Conservation (phyloP, 176 grass and related monocot genomes). For the Miscanthus lutarioriparius region DNA sequence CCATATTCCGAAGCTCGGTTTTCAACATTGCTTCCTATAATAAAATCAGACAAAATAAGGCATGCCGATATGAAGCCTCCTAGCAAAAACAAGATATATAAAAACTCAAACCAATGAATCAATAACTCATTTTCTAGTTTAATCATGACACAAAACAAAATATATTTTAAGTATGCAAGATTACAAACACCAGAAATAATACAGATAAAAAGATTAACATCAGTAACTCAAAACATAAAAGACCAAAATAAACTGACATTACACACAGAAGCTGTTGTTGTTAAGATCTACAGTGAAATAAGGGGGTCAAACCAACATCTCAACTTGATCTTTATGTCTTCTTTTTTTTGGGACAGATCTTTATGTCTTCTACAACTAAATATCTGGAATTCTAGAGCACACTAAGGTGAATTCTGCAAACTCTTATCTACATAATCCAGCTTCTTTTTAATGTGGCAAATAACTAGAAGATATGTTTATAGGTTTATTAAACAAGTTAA, state of each 20-base stretch:
- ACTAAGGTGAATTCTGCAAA: background rate
- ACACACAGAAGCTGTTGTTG: background rate
- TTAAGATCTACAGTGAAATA: background rate
- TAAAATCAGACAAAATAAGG: constrained; percentile 29
- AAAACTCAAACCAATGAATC: background rate
- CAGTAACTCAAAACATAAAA: constrained; percentile 29
- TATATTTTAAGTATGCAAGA: constrained; percentile 3
- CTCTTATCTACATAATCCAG: background rate
- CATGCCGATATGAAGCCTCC: background rate
- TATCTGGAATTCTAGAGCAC: background rate
- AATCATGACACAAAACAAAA: constrained; percentile 12
- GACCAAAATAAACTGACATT: background rate
- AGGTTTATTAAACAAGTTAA: background rate
- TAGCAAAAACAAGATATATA: background rate
- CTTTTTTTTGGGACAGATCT: too few species aligned
- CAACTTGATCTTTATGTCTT: too few species aligned
- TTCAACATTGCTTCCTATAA: constrained; percentile 91
- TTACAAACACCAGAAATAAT: constrained; percentile 35
- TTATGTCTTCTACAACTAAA: background rate
- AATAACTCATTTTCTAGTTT: constrained; percentile 1
- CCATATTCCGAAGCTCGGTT: constrained; percentile 85
- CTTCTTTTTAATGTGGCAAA: background rate
- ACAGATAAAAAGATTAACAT: background rate
- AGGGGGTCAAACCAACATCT: background rate
- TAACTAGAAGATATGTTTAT: background rate